Percentiles rank a stretch among this genome's conserved stretches.
Conservation (phyloP, 2,329 filamentous ascomycete species). For the Fusarium coffeatum region DNA sequence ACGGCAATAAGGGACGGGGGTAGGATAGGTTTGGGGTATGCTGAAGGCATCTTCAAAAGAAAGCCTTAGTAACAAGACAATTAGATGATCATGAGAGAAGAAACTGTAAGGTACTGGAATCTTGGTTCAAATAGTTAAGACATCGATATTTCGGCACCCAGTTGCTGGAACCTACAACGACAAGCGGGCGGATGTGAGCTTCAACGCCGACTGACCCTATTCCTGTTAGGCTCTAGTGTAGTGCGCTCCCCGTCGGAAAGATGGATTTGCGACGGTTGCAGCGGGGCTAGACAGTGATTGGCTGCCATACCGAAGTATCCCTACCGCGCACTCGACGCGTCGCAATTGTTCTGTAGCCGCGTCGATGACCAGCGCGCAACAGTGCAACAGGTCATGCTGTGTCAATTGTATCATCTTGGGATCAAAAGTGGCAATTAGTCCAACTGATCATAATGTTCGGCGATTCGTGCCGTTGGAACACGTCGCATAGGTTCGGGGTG, state of each 20-base stretch:
- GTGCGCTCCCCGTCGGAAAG: neutral
- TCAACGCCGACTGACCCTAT: neutral
- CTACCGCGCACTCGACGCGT: neutral
- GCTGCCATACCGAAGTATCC: neutral
- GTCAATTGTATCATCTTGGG: neutral
- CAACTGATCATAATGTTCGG: neutral
- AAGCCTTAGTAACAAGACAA: too few relatives aligned
- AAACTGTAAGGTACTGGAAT: neutral
- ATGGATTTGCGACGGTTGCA: conserved; percentile 11
- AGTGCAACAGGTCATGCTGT: fast-evolving
- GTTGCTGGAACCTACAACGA: neutral
- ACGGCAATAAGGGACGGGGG: conserved; percentile 5
- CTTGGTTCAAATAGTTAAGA: neutral
- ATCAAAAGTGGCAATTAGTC: neutral
- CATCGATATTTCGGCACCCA: neutral
- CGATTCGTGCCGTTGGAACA: fast-evolving
- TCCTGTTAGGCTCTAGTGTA: neutral
- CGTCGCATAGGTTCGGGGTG: neutral
- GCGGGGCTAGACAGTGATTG: neutral
- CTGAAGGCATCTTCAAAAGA: too few relatives aligned
- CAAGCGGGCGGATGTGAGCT: neutral
- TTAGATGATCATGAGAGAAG: too few relatives aligned
- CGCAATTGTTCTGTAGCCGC: neutral
- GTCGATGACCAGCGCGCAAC: neutral
- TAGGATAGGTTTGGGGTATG: neutral